phyloP scores from a whole-genome alignment of 2,329 filamentous ascomycete genomes.

The Arthroderma sp. region DNA sequence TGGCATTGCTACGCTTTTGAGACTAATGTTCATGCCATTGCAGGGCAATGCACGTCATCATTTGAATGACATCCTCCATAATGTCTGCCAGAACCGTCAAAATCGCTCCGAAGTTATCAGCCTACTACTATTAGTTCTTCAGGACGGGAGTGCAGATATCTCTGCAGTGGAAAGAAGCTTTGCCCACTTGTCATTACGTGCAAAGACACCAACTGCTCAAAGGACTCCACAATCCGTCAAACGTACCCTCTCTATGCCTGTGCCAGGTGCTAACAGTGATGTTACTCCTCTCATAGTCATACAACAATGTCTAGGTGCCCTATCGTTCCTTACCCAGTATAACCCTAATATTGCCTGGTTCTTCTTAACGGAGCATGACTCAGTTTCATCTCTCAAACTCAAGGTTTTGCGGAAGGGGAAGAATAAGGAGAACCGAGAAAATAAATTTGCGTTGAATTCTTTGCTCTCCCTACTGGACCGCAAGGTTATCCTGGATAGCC shows the following conservation, averaged over 20 bases:
- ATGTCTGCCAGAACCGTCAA: slow-evolving; percentile 92
- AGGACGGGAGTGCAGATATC: slow-evolving; percentile 89
- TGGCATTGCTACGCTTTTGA: slow-evolving; percentile 85
- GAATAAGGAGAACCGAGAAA: slow-evolving; percentile 66
- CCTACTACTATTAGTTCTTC: slow-evolving; percentile 80
- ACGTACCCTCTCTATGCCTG: slow-evolving; percentile 54
- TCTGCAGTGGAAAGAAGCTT: slow-evolving; percentile 92
- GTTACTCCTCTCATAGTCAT: slow-evolving; percentile 90
- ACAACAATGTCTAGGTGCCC: slow-evolving; percentile 79
- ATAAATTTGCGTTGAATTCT: slow-evolving; percentile 85
- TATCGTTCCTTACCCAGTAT: slow-evolving; percentile 70
- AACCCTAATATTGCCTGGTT: slow-evolving; percentile 80
- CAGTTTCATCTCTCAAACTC: slow-evolving; percentile 61
- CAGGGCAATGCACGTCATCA: slow-evolving; percentile 73
- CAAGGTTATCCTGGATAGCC: slow-evolving; percentile 92
- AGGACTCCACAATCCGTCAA: slow-evolving; percentile 76
- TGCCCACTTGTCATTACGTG: slow-evolving; percentile 77
- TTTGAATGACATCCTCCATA: slow-evolving; percentile 74
- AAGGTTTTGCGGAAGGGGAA: slow-evolving; percentile 74
- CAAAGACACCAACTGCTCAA: slow-evolving; percentile 62
- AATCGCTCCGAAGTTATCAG: slow-evolving; percentile 90
- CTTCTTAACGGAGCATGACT: slow-evolving; percentile 90
- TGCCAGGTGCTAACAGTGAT: slow-evolving; percentile 55
- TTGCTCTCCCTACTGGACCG: slow-evolving; percentile 77
- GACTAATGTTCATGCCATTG: slow-evolving; percentile 96